A percentile compares a stretch with the other conserved stretches of the same genome.
phyloP scores from a whole-genome alignment of 108 stramenopile species.

The Conticribra weissflogii region DNA sequence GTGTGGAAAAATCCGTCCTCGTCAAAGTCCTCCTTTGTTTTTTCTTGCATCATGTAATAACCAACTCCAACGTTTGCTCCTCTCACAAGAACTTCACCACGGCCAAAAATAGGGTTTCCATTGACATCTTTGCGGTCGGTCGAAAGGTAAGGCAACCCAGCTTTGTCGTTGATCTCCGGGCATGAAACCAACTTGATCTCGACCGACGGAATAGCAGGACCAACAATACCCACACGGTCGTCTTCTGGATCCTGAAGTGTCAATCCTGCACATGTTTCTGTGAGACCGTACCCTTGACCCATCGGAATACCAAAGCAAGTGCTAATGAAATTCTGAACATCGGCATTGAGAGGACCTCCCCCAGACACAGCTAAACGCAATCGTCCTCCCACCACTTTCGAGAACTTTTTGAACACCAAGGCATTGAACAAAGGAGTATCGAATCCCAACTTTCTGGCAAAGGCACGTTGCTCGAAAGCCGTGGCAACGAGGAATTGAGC shows the following conservation, averaged over 20 bases:
- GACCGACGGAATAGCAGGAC: constrained; percentile 68
- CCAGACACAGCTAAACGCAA: constrained; percentile 80
- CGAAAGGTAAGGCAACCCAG: constrained; percentile 71
- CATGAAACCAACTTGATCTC: constrained; percentile 83
- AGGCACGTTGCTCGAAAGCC: constrained; percentile 66
- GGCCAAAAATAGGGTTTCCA: constrained; percentile 73
- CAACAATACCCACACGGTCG: constrained; percentile 73
- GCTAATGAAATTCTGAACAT: constrained; percentile 85
- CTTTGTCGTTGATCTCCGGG: constrained; percentile 83
- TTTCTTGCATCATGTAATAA: constrained; percentile 87
- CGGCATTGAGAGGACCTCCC: constrained; percentile 84
- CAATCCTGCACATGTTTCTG: constrained; percentile 85
- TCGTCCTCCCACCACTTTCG: constrained; percentile 79
- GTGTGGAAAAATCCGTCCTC: constrained; percentile 87
- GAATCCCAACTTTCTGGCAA: constrained; percentile 70
- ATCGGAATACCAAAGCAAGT: constrained; percentile 80
- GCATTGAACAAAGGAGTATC: constrained; percentile 91
- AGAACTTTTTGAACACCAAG: constrained; percentile 89
- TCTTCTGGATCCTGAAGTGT: constrained; percentile 75
- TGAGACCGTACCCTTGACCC: constrained; percentile 89
- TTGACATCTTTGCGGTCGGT: constrained; percentile 70
- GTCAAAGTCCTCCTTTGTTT: constrained; percentile 78
- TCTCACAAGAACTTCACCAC: constrained; percentile 76
- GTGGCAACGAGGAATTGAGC: constrained; percentile 71
- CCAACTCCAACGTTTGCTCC: constrained; percentile 75